Conservation (phyloP, 495 filamentous ascomycete genomes). For the Aspergillus baeticus region DNA sequence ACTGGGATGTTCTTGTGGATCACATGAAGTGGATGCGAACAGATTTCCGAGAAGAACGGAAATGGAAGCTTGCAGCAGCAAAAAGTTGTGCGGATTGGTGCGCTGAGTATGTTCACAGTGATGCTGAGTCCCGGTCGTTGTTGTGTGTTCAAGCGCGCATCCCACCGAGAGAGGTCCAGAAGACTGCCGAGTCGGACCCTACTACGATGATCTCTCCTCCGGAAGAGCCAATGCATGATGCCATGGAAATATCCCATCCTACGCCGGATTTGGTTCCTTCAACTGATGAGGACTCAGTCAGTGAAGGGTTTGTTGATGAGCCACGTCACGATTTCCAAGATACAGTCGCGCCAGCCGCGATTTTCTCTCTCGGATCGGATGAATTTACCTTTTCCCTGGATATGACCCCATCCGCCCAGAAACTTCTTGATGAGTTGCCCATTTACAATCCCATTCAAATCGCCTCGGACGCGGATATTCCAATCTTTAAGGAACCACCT, state of each 20-base stretch:
- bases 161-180: constrained; percentile 20
- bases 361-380: constrained; percentile 79
- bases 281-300: constrained; percentile 54
- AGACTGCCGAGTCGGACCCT: constrained; percentile 20
- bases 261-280: constrained; percentile 74
- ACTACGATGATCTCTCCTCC: constrained; percentile 24
- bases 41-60: constrained; percentile 90
- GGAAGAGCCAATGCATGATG: constrained; percentile 34
- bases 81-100: constrained; percentile 75
- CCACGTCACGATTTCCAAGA: constrained; percentile 37
- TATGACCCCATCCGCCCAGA: constrained; percentile 72
- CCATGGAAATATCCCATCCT: constrained; percentile 41
- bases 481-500: constrained; percentile 54
- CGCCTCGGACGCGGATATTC: constrained; percentile 54
- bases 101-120: constrained; percentile 71
- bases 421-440: constrained; percentile 82
- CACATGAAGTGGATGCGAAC: constrained; percentile 98
- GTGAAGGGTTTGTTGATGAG: constrained; percentile 49
- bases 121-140: constrained; percentile 55
- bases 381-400: constrained; percentile 79
- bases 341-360: constrained; percentile 61
- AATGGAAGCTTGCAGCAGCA: constrained; percentile 86
- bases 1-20: constrained; percentile 81
- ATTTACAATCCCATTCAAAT: constrained; percentile 67
- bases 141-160: constrained; percentile 64